A percentile compares a stretch with the other conserved stretches of the same genome.
Conservation (phyloP, 2,329 filamentous ascomycete genomes). For the Pseudocercospora cruenta region DNA sequence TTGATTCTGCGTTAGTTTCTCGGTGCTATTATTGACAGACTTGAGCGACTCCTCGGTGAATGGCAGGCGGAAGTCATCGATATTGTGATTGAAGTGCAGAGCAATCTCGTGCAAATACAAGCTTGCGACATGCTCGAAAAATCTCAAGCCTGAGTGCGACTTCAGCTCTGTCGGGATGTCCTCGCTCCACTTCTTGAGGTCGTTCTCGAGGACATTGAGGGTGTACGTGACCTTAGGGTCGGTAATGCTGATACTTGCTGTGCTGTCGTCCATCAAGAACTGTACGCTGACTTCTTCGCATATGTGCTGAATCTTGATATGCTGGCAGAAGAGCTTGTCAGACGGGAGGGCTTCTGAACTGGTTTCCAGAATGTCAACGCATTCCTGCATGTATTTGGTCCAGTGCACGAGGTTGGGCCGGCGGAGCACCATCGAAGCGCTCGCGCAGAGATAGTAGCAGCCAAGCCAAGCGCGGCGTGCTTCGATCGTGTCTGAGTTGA, state of each 20-base stretch:
- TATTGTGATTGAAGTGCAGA: slow-evolving; percentile 50
- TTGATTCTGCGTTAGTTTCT: slow-evolving; percentile 51
- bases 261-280: slow-evolving; percentile 60
- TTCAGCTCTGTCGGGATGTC: slow-evolving; percentile 46
- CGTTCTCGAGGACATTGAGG: slow-evolving; percentile 58
- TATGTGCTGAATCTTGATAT: slow-evolving; percentile 62
- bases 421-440: slow-evolving; percentile 61
- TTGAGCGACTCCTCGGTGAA: slow-evolving; percentile 49
- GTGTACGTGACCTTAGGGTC: slow-evolving; percentile 60
- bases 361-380: slow-evolving; percentile 59
- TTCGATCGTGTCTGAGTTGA: slow-evolving; percentile 58
- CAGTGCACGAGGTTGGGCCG: slow-evolving; percentile 63
- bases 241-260: slow-evolving; percentile 55
- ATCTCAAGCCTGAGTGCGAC: slow-evolving; percentile 41
- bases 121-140: slow-evolving; percentile 53
- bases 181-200: slow-evolving; percentile 54
- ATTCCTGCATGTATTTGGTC: slow-evolving; percentile 67
- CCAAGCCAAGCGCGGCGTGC: slow-evolving; percentile 62
- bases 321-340: slow-evolving; percentile 60
- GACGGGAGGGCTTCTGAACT: slow-evolving; percentile 61
- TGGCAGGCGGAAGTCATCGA: slow-evolving; percentile 51
- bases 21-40: slow-evolving; percentile 43
- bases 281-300: slow-evolving; percentile 60
- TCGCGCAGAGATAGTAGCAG: slow-evolving; percentile 64
- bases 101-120: slow-evolving; percentile 57